These are phyloP conservation scores for Plasmodium sp. DNA, from an alignment of 169 alveolate species.

Conservation along the genomic window DNA sequence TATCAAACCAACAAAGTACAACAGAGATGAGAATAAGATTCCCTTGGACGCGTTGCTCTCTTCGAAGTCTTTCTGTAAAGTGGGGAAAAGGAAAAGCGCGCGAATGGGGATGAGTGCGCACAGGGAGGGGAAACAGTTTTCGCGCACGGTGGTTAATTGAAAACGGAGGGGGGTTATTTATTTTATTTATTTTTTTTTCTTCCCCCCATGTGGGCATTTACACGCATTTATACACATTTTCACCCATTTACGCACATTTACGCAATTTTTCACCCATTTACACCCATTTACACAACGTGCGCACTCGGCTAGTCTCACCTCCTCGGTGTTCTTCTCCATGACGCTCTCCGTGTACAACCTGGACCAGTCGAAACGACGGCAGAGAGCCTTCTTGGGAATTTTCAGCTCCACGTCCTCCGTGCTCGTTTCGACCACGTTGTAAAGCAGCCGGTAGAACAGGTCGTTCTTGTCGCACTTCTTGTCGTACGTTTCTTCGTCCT, in stretches of 20 bases:
- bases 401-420: constrained; percentile 35
- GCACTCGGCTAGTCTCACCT: background rate
- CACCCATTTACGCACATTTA: too few relatives aligned
- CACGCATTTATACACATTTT: too few relatives aligned
- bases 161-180: background rate
- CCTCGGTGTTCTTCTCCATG: constrained; percentile 17
- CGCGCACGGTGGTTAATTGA: background rate
- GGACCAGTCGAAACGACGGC: constrained; percentile 75
- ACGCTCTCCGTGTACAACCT: constrained; percentile 25
- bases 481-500: constrained; percentile 28
- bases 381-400: constrained; percentile 67
- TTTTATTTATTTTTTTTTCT: background rate
- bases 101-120: background rate
- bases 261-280: too few relatives aligned
- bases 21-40: constrained; percentile 42
- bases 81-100: background rate
- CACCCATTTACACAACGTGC: background rate
- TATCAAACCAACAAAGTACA: constrained; percentile 58
- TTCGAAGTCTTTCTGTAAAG: constrained; percentile 36
- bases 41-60: constrained; percentile 67
- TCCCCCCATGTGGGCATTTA: background rate
- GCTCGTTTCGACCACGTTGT: constrained; percentile 18
- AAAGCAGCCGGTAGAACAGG: constrained; percentile 3
- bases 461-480: constrained; percentile 37
- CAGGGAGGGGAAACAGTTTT: background rate